Conservation (phyloP, 2,329 filamentous ascomycete genomes). For the Paraphoma sp. region DNA sequence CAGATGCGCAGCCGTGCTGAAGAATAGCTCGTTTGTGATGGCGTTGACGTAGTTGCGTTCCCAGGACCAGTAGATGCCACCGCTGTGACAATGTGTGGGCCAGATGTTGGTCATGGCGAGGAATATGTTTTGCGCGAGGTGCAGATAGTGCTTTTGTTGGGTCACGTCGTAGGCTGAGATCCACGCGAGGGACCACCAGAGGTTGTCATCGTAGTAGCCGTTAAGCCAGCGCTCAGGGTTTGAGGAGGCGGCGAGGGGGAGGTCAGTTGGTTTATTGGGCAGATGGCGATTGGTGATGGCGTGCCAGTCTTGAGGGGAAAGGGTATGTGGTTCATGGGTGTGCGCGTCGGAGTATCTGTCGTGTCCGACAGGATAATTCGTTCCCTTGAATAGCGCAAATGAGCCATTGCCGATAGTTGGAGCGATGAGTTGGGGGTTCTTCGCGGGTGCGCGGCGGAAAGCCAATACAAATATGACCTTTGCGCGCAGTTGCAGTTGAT, state of each 20-base stretch:
- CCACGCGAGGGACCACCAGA: constrained; percentile 60
- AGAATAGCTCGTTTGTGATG: constrained; percentile 64
- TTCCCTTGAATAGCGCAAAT: constrained; percentile 9
- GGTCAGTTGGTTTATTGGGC: constrained; percentile 14
- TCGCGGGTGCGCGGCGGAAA: constrained; percentile 39
- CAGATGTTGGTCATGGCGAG: constrained; percentile 49
- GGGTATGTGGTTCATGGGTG: constrained; percentile 22
- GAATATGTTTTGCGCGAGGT: constrained; percentile 58
- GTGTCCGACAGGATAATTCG: constrained; percentile 23
- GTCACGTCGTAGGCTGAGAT: constrained; percentile 63
- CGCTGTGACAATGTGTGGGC: constrained; percentile 52
- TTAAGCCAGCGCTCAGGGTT: constrained; percentile 47
- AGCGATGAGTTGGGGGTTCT: constrained; percentile 39
- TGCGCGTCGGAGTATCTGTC: constrained; percentile 24
- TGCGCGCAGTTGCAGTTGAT: constrained; percentile 45
- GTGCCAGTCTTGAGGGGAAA: constrained; percentile 30
- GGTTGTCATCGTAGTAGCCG: constrained; percentile 61
- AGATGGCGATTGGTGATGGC: constrained; percentile 9
- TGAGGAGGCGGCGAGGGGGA: not conserved
- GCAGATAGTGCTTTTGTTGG: constrained; percentile 52
- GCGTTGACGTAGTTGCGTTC: constrained; percentile 57
- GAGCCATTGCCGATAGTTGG: constrained; percentile 16
- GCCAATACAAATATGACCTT: constrained; percentile 54
- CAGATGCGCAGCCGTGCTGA: constrained; percentile 62
- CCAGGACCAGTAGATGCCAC: constrained; percentile 59